Percentiles rank a stretch among this genome's conserved stretches.
Evolutionary conservation across 2,329 filamentous ascomycete genomes (phyloP).

Genomic region (Meredithiella fracta): DNA sequence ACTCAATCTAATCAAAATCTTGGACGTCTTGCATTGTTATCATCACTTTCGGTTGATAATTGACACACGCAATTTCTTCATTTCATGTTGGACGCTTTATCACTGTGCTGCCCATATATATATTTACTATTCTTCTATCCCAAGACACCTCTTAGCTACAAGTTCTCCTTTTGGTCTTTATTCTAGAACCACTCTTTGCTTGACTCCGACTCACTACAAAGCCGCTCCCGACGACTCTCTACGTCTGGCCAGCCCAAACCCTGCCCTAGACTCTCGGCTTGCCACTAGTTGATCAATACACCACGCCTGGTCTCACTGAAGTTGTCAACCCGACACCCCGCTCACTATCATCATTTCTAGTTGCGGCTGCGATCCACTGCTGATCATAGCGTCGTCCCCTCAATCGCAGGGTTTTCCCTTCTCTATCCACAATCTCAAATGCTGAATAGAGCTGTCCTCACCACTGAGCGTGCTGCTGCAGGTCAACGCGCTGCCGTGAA

Average conservation of each 20-base stretch:
- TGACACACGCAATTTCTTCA: background rate
- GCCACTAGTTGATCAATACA: no score
- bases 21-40: background rate
- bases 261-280: background rate
- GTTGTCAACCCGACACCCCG: background rate
- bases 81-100: background rate
- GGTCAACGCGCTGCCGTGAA: background rate
- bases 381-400: background rate
- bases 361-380: background rate
- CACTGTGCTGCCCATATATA: background rate
- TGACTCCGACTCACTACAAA: background rate
- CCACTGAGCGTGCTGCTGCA: background rate
- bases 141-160: background rate
- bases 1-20: background rate
- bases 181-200: conserved; percentile 1
- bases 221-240: background rate
- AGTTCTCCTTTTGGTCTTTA: background rate
- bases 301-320: no score
- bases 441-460: no score
- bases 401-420: background rate
- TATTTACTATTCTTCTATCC: background rate
- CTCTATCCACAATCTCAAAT: background rate
- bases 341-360: background rate
- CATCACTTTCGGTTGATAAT: background rate
- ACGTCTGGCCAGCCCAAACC: background rate